Evolutionary conservation across 2,329 filamentous ascomycete species (phyloP).

Genomic region (Blastomyces silverae): DNA sequence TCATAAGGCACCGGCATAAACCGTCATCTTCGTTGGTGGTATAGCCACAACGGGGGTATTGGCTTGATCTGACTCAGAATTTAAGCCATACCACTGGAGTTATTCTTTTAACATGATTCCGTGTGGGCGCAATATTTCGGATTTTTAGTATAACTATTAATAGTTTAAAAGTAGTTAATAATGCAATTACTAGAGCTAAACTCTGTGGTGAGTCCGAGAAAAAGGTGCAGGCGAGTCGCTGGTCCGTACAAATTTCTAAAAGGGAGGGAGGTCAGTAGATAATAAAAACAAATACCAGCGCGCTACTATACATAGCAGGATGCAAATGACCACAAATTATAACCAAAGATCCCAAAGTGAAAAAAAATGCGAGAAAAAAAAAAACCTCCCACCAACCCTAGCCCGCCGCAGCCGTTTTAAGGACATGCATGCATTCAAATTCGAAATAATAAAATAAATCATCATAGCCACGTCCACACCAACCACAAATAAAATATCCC

Average conservation of each 20-base stretch:
- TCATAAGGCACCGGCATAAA: neutral
- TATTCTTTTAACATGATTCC: neutral
- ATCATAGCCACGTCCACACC: conserved; percentile 53
- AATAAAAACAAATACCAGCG: neutral
- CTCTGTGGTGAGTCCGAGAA: neutral
- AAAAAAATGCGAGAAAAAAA: neutral
- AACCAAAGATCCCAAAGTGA: neutral
- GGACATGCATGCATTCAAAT: neutral
- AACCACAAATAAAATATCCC: conserved; percentile 61
- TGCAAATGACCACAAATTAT: neutral
- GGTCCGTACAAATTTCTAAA: neutral
- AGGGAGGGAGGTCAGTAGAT: neutral
- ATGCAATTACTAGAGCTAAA: neutral
- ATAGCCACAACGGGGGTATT: too few species aligned
- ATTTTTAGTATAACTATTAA: neutral
- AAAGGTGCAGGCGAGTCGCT: neutral
- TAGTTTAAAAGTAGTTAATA: neutral
- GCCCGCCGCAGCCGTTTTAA: neutral
- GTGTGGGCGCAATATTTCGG: neutral
- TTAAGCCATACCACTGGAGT: too few species aligned
- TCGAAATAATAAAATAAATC: neutral
- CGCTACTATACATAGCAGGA: neutral
- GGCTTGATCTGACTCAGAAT: too few species aligned
- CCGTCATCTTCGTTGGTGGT: too few species aligned
- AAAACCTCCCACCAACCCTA: neutral